phyloP scores from a whole-genome alignment of 2,329 filamentous ascomycete genomes.

The Chrysoporthe deuterocubensis region DNA sequence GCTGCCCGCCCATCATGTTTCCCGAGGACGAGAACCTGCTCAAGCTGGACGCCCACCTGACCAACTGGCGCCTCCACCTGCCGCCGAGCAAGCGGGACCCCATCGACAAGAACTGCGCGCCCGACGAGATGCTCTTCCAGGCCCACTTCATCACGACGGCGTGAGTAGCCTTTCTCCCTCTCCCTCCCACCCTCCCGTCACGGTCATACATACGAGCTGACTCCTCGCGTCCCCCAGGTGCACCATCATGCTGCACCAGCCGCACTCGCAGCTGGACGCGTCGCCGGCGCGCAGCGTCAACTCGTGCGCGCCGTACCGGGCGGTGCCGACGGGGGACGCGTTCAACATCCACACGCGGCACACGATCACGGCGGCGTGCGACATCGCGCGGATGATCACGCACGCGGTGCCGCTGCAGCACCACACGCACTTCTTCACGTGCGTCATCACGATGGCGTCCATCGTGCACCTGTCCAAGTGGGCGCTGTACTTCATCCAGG shows the following conservation, averaged over 20 bases:
- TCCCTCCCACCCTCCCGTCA: too few relatives aligned
- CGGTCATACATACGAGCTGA: constrained; percentile 32
- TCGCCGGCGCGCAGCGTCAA: constrained; percentile 62
- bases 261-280: constrained; percentile 74
- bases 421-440: constrained; percentile 85
- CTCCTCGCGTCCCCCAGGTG: constrained; percentile 44
- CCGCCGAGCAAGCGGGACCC: constrained; percentile 73
- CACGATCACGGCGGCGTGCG: constrained; percentile 77
- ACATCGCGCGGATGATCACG: constrained; percentile 75
- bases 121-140: constrained; percentile 92
- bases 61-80: constrained; percentile 80
- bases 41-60: constrained; percentile 57
- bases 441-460: constrained; percentile 76
- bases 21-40: constrained; percentile 57
- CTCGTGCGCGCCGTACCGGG: constrained; percentile 66
- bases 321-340: constrained; percentile 51
- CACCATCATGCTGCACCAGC: constrained; percentile 78
- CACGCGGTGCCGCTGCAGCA: constrained; percentile 72
- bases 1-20: constrained; percentile 54
- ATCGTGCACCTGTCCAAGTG: constrained; percentile 84
- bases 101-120: constrained; percentile 68
- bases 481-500: constrained; percentile 64
- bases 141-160: constrained; percentile 77
- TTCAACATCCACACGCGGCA: constrained; percentile 77
- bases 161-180: constrained; percentile 41